Conservation (phyloP, 345 rosid genomes). For the Populus tremula region DNA sequence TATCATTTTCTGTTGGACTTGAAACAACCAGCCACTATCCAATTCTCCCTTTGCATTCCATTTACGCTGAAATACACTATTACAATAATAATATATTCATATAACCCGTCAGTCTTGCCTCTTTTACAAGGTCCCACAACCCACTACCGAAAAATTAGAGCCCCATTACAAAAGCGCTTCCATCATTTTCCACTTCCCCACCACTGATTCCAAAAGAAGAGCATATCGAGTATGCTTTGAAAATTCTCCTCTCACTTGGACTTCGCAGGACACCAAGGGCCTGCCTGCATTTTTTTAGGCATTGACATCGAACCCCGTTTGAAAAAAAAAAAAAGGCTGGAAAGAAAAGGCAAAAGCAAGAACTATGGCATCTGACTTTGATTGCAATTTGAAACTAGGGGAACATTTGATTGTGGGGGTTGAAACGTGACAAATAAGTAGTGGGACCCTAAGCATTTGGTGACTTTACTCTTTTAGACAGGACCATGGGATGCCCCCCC, state of each 20-base stretch:
- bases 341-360: conserved; percentile 31
- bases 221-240: conserved; percentile 61
- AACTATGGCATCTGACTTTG: conserved; percentile 62
- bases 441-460: conserved; percentile 31
- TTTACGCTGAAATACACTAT: conserved; percentile 1
- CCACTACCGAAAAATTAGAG: conserved; percentile 46
- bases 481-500: conserved; percentile 40
- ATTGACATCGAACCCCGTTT: conserved; percentile 45
- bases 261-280: conserved; percentile 39
- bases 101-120: not conserved
- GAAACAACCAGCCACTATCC: conserved; percentile 7
- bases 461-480: conserved; percentile 1
- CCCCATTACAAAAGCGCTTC: conserved; percentile 54
- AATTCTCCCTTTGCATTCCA: conserved; percentile 7
- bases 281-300: conserved; percentile 34
- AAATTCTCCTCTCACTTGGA: conserved; percentile 37
- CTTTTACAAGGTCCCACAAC: conserved; percentile 60
- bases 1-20: conserved; percentile 19
- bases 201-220: conserved; percentile 35
- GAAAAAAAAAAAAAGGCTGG: conserved; percentile 22
- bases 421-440: conserved; percentile 17
- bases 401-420: conserved; percentile 24
- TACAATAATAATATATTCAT: conserved; percentile 5
- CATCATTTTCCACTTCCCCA: conserved; percentile 69
- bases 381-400: conserved; percentile 46